Evolutionary conservation across 306 rosid species (phyloP).

Genomic region (Malus domestica): DNA sequence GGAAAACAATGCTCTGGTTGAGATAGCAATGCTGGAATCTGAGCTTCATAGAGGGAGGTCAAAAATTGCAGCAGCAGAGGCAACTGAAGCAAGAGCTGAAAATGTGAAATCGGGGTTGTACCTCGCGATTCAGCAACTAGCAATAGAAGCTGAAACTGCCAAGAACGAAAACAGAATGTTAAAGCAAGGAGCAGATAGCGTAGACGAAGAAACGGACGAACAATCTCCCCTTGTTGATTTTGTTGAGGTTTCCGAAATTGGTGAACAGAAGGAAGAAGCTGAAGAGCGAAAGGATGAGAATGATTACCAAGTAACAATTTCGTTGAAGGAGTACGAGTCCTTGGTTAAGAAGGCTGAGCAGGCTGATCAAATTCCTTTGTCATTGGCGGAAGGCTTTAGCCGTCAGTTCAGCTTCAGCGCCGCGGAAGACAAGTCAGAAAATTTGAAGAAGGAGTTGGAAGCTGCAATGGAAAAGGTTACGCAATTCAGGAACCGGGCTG

Average conservation of each 20-base stretch:
- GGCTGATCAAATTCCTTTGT: conserved; percentile 12
- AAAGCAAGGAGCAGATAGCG: conserved; percentile 12
- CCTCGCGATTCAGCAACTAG: conserved; percentile 29
- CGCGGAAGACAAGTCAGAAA: conserved; percentile 20
- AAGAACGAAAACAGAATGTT: conserved; percentile 23
- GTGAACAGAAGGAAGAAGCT: conserved; percentile 10
- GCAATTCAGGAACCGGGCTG: conserved; percentile 61
- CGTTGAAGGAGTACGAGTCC: conserved; percentile 25
- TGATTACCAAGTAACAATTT: conserved; percentile 17
- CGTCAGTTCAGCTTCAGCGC: background rate
- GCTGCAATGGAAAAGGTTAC: conserved; percentile 43
- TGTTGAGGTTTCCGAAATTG: background rate
- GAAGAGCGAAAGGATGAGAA: conserved; percentile 19
- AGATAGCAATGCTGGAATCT: conserved; percentile 51
- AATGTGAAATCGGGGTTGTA: conserved; percentile 20
- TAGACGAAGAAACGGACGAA: conserved; percentile 18
- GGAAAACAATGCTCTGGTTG: conserved; percentile 36
- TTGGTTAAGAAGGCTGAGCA: conserved; percentile 19
- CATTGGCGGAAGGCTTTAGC: conserved; percentile 10
- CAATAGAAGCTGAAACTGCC: conserved; percentile 25
- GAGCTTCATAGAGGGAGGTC: conserved; percentile 42
- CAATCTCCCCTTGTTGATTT: background rate
- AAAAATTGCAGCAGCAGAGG: conserved; percentile 23
- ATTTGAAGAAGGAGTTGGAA: conserved; percentile 53
- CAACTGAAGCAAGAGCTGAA: conserved; percentile 27